A percentile compares a stretch with the other conserved stretches of the same genome.
Conservation (phyloP, 345 rosid genomes). For the Clausena lansium region DNA sequence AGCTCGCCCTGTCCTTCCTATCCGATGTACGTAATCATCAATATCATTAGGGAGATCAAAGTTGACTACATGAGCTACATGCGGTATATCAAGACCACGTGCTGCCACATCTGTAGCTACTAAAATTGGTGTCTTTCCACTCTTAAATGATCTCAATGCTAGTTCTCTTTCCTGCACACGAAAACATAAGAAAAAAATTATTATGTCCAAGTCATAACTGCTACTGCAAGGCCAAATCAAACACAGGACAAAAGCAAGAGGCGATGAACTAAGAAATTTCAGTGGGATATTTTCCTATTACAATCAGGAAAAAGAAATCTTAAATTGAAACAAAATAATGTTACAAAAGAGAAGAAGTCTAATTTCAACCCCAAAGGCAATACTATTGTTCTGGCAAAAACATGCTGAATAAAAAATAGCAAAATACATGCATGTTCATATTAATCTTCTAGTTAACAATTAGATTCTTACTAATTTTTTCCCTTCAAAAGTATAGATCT, state of each 20-base stretch:
- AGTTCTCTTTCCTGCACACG: slow-evolving; percentile 53
- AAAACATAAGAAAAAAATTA: not conserved
- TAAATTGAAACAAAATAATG: no score
- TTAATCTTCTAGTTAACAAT: not conserved
- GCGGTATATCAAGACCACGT: slow-evolving; percentile 63
- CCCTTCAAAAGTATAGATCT: not conserved
- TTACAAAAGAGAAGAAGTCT: no score
- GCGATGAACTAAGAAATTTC: not conserved
- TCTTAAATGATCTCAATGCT: slow-evolving; percentile 54
- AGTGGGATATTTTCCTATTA: not conserved
- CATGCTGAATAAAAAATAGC: not conserved
- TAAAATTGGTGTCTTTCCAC: slow-evolving; percentile 54
- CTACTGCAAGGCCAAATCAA: not conserved
- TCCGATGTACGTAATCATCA: slow-evolving; percentile 61
- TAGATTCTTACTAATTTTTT: not conserved
- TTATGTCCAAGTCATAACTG: not conserved
- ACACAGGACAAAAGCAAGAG: not conserved
- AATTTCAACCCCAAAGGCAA: no score
- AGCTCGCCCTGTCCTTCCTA: slow-evolving; percentile 62
- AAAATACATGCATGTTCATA: not conserved
- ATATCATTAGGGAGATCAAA: slow-evolving; percentile 66
- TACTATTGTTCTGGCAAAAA: no score
- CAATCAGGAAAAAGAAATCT: no score
- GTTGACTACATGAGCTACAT: slow-evolving; percentile 59
- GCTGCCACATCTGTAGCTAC: slow-evolving; percentile 64